A percentile compares a stretch with the other conserved stretches of the same genome.
Evolutionary conservation across 495 filamentous ascomycete species (phyloP).

Genomic region (Aspergillus hancockii): DNA sequence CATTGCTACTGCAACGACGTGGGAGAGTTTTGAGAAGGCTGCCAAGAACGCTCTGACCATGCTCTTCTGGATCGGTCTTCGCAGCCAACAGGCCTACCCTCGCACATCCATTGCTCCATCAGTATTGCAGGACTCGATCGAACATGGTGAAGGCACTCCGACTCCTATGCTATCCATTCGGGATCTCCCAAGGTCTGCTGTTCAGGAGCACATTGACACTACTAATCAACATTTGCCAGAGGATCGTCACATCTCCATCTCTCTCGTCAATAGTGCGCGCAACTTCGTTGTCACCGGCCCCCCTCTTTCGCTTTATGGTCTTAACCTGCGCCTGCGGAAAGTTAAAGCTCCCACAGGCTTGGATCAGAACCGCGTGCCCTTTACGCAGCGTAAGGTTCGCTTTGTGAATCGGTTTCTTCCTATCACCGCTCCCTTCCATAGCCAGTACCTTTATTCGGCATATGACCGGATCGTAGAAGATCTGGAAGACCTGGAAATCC

Average conservation of each 20-base stretch:
- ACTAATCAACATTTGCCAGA: conserved; percentile 94
- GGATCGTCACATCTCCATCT: conserved; percentile 92
- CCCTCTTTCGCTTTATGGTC: conserved; percentile 90
- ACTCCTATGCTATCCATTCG: conserved; percentile 98
- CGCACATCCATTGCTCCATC: conserved; percentile 89
- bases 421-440: conserved; percentile 97
- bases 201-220: conserved; percentile 91
- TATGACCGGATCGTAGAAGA: conserved; percentile 81
- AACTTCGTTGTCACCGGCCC: conserved; percentile 97
- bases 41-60: conserved; percentile 79
- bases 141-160: conserved; percentile 88
- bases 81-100: conserved; percentile 96
- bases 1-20: conserved; percentile 81
- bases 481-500: conserved; percentile 75
- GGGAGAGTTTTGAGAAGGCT: conserved; percentile 83
- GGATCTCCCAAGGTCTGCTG: conserved; percentile 77
- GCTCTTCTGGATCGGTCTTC: conserved; percentile 99
- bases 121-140: conserved; percentile 89
- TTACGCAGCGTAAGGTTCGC: conserved; percentile 91
- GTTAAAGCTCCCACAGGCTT: conserved; percentile 95
- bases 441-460: conserved; percentile 82
- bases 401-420: conserved; percentile 97
- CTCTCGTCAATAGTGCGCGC: conserved; percentile 91
- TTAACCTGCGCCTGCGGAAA: conserved; percentile 91
- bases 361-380: conserved; percentile 92